Base-by-base conservation (phyloP, 1,284 basidiomycete species). In the Phylloporus gajari region DNA sequence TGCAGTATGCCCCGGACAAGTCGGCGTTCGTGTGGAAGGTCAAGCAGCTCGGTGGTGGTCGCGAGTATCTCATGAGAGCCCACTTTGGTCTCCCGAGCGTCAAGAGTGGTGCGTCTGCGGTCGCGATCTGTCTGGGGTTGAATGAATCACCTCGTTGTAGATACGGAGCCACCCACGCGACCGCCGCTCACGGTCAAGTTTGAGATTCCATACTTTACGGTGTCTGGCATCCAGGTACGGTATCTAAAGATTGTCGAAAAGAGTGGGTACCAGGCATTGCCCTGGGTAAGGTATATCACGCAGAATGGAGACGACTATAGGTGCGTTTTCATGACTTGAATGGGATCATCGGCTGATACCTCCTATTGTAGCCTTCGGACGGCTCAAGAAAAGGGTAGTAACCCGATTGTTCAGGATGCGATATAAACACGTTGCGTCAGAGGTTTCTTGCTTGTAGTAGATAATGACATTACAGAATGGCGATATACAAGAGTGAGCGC, bases 221-320 rank as follows among this genome's bases (percentile, higher is more conserved):
- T 97, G 2, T 98, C 96, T 0, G 97, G 98, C 15, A 98, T 99
- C 73, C 96, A 98, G 84, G 97, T 99, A 25, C 90, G 97, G 68
- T 99, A 98, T 82, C 88, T 96, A 75, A 99, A 99, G 85, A 97
- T 99, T 69, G 97, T 99, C 2, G 98, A 99, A 84, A 99, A 99
- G 89, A 97, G 95, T 71, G 97, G 97, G 27, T 98, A 97, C 82
- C 95, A 98, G 83, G 96, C 96, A 1, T 84, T 97, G 71, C 96
- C 94, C 5, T 96, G 95, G 95, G 95, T 96, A 71, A 86, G 94
- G 73, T 97, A 97, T 83, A 97, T 98, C 77, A 97, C 95, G 6
- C 94, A 97, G 85, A 96, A 98, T 77, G 97, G 97, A 27, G 97
- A 98, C 81, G 97, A 99, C 83, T 98, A 98, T 81, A 95, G 93